Evolutionary conservation across 2,329 filamentous ascomycete species (phyloP).

Genomic region (Penicillium glabrum): DNA sequence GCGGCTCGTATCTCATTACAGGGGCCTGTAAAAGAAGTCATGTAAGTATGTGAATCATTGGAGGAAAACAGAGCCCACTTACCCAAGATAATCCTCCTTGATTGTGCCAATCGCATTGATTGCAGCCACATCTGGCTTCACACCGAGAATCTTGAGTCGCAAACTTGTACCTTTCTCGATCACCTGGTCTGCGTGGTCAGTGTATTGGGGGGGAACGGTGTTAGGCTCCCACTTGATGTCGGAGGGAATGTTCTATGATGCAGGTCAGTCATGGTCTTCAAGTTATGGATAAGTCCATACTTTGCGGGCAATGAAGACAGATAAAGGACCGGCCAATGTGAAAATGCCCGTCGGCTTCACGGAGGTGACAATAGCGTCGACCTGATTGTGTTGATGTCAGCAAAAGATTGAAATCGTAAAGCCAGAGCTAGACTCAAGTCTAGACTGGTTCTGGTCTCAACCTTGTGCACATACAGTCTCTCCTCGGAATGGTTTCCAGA

Average conservation of each 20-base stretch:
- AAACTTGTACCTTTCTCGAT: slow-evolving; percentile 94
- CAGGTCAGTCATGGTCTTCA: slow-evolving; percentile 13
- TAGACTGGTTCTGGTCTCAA: neutral
- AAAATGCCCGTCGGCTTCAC: slow-evolving; percentile 89
- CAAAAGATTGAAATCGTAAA: slow-evolving; percentile 14
- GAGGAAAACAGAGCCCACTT: slow-evolving; percentile 10
- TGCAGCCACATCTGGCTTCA: slow-evolving; percentile 86
- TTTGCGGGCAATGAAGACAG: slow-evolving; percentile 60
- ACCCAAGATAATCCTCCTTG: slow-evolving; percentile 67
- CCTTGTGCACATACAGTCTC: slow-evolving; percentile 72
- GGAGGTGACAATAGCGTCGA: slow-evolving; percentile 89
- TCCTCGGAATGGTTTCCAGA: slow-evolving; percentile 97
- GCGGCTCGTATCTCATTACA: slow-evolving; percentile 29
- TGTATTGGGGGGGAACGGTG: slow-evolving; percentile 94
- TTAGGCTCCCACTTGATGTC: slow-evolving; percentile 95
- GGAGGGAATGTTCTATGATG: slow-evolving; percentile 64
- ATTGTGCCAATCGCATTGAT: slow-evolving; percentile 98
- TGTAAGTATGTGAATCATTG: slow-evolving; percentile 11
- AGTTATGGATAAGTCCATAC: slow-evolving; percentile 52
- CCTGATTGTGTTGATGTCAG: slow-evolving; percentile 53
- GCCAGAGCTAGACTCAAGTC: slow-evolving; percentile 5
- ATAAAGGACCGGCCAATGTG: slow-evolving; percentile 49
- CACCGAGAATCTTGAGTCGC: slow-evolving; percentile 90
- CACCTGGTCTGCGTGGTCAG: slow-evolving; percentile 88
- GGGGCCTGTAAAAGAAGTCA: slow-evolving; percentile 22